These are phyloP conservation scores for Phaeosphaeriaceae sp. DNA, from an alignment of 2,329 filamentous ascomycete genomes.

Conservation along the genomic window DNA sequence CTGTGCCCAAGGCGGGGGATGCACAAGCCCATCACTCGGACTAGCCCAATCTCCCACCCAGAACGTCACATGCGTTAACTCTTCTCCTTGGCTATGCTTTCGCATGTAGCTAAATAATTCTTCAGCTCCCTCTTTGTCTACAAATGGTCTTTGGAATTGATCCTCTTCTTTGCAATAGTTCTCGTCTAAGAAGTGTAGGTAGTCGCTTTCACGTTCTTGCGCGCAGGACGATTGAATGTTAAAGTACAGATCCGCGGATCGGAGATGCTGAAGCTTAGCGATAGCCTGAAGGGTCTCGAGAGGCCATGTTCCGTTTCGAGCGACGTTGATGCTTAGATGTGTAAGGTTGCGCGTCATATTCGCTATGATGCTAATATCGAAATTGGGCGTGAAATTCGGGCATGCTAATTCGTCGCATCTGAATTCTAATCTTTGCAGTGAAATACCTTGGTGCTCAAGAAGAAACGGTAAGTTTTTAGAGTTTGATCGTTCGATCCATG, in stretches of 20 bases:
- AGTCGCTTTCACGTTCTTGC: not conserved
- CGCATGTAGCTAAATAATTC: constrained; percentile 17
- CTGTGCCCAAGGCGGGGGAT: constrained; percentile 6
- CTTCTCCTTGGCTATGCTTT: constrained; percentile 6
- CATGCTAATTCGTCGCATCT: constrained; percentile 1
- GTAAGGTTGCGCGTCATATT: constrained; percentile 6
- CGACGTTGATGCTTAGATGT: constrained; percentile 20
- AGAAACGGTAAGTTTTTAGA: constrained; percentile 3
- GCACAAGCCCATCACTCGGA: constrained; percentile 4
- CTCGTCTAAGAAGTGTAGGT: not conserved
- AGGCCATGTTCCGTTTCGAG: constrained; percentile 22
- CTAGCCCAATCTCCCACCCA: constrained; percentile 17
- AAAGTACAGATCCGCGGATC: constrained; percentile 14
- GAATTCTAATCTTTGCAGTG: constrained; percentile 10
- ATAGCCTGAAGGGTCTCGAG: constrained; percentile 10
- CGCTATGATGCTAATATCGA: constrained; percentile 7
- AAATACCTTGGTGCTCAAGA: constrained; percentile 13
- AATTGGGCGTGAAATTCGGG: not conserved
- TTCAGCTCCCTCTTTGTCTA: constrained; percentile 9
- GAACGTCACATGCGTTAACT: constrained; percentile 15
- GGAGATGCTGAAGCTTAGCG: constrained; percentile 9
- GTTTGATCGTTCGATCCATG: not conserved
- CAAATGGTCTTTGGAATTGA: constrained; percentile 8
- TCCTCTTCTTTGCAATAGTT: constrained; percentile 9
- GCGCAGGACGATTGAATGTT: constrained; percentile 13